A percentile compares a stretch with the other conserved stretches of the same genome.
phyloP scores from a whole-genome alignment of 2,329 filamentous ascomycete genomes.

The Plectosphaerella sp. region DNA sequence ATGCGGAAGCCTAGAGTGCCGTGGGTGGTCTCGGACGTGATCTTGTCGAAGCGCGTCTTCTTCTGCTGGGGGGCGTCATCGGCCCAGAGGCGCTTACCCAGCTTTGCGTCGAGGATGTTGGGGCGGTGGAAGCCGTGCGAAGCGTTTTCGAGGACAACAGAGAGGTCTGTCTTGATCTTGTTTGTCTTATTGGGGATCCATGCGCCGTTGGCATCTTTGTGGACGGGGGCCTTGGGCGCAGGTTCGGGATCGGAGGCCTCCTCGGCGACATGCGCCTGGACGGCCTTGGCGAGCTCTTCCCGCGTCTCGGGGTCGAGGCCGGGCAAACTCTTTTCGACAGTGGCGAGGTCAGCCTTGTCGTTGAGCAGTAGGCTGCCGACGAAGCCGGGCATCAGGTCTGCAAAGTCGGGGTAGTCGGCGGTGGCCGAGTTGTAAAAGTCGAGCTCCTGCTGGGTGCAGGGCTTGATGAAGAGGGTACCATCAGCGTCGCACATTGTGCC shows the following conservation, averaged over 20 bases:
- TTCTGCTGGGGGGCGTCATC: slow-evolving; percentile 62
- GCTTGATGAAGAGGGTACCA: slow-evolving; percentile 88
- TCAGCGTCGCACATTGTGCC: slow-evolving; percentile 82
- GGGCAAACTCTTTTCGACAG: slow-evolving; percentile 44
- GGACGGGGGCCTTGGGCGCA: neutral
- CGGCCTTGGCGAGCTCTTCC: slow-evolving; percentile 26
- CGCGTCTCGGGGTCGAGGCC: slow-evolving; percentile 30
- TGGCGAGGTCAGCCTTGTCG: slow-evolving; percentile 40
- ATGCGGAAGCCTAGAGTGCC: slow-evolving; percentile 57
- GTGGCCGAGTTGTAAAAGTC: slow-evolving; percentile 78
- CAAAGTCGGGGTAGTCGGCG: slow-evolving; percentile 65
- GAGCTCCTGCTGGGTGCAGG: slow-evolving; percentile 81
- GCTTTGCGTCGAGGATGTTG: slow-evolving; percentile 90
- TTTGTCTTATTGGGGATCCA: slow-evolving; percentile 48
- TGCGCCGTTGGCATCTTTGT: slow-evolving; percentile 15
- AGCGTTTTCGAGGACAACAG: slow-evolving; percentile 82
- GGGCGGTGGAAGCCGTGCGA: slow-evolving; percentile 75
- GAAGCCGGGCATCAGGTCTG: slow-evolving; percentile 77
- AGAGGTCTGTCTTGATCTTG: slow-evolving; percentile 70
- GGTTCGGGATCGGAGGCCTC: slow-evolving; percentile 8
- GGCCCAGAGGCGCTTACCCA: slow-evolving; percentile 82
- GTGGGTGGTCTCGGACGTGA: slow-evolving; percentile 56
- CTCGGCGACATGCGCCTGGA: slow-evolving; percentile 23
- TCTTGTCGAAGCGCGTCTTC: slow-evolving; percentile 55
- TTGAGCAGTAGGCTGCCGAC: slow-evolving; percentile 75